These are phyloP conservation scores for Trichoderma harzianum DNA, from an alignment of 2,329 filamentous ascomycete genomes.

Conservation along the genomic window DNA sequence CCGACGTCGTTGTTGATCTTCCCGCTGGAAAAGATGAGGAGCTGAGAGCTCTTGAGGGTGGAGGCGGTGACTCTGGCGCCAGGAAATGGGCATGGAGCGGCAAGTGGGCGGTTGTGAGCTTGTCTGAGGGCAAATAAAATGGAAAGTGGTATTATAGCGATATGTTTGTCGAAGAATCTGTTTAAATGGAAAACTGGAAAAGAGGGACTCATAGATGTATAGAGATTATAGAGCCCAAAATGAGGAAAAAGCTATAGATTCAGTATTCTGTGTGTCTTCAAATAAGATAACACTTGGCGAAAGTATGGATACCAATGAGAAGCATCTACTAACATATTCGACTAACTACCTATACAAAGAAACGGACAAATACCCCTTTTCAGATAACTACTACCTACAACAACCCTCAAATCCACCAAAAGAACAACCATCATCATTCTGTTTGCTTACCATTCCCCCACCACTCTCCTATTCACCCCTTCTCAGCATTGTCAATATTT, in stretches of 20 bases:
- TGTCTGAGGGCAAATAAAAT: slow-evolving; percentile 34
- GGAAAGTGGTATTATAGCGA: slow-evolving; percentile 20
- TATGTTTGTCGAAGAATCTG: not conserved
- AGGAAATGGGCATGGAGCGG: slow-evolving; percentile 94
- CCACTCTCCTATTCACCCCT: not conserved
- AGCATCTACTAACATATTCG: not conserved
- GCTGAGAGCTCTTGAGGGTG: slow-evolving; percentile 63
- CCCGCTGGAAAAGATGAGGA: slow-evolving; percentile 77
- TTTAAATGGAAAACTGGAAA: not conserved
- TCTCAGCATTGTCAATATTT: not conserved
- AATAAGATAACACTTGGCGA: not conserved
- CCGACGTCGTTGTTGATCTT: slow-evolving; percentile 91
- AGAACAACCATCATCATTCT: not conserved
- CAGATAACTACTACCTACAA: not conserved
- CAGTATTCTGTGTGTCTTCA: not conserved
- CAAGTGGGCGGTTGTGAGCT: slow-evolving; percentile 88
- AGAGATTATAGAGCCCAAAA: not conserved
- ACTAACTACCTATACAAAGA: not conserved
- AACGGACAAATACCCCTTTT: not conserved
- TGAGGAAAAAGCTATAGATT: not conserved
- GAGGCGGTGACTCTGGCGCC: slow-evolving; percentile 66
- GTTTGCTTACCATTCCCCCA: not conserved
- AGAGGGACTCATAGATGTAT: slow-evolving; percentile 6
- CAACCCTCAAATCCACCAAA: not conserved
- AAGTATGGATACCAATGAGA: not conserved